phyloP scores from a whole-genome alignment of 2,329 filamentous ascomycete species.

The Trichoderma polysporum region DNA sequence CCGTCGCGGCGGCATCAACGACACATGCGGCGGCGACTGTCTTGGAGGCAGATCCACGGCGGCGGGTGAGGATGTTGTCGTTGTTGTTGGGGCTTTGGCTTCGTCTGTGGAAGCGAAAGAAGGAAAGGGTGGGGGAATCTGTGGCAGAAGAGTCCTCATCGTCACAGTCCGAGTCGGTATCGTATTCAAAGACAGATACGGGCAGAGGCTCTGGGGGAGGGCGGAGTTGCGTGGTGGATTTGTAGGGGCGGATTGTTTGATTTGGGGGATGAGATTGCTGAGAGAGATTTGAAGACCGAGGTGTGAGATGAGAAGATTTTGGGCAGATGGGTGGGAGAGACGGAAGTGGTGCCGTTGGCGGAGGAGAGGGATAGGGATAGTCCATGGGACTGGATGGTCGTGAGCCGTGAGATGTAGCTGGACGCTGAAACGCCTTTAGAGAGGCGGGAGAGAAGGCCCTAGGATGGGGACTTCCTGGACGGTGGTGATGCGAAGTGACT shows the following conservation, averaged over 20 bases:
- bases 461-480: slow-evolving; percentile 3
- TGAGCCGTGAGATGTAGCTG: slow-evolving; percentile 7
- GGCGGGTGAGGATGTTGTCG: slow-evolving; percentile 16
- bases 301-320: slow-evolving; percentile 27
- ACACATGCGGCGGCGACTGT: neutral
- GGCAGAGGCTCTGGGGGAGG: slow-evolving; percentile 27
- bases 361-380: neutral
- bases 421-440: neutral
- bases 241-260: slow-evolving; percentile 27
- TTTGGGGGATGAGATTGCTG: neutral
- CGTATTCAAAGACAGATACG: slow-evolving; percentile 50
- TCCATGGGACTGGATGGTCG: slow-evolving; percentile 11
- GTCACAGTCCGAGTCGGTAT: slow-evolving; percentile 44
- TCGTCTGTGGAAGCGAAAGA: slow-evolving; percentile 46
- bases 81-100: slow-evolving; percentile 33
- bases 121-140: slow-evolving; percentile 33
- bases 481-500: neutral
- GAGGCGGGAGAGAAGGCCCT: neutral
- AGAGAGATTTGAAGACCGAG: neutral
- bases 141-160: slow-evolving; percentile 26
- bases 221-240: slow-evolving; percentile 30
- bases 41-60: slow-evolving; percentile 12
- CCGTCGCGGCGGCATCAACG: neutral
- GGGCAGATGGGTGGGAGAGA: slow-evolving; percentile 24
- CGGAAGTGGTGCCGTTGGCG: neutral